Evolutionary conservation across 805 yeast species (phyloP), one percentile per base, ranked within the genome.

Genomic region (Metschnikowia colocasiae): DNA sequence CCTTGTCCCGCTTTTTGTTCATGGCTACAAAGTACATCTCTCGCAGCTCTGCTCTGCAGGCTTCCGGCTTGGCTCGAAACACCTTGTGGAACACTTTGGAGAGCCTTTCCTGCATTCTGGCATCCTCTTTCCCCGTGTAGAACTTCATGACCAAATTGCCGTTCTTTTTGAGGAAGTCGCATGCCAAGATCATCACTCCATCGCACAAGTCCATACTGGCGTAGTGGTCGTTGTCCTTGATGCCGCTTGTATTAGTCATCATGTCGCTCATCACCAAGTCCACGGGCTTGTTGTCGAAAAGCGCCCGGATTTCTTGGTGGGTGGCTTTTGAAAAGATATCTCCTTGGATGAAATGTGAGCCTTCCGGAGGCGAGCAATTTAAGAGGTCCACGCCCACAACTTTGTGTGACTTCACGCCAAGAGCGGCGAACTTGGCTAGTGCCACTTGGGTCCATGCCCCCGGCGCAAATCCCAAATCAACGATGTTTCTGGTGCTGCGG

Each of bases 191-290:
- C 43, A 94, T 64, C 0, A 96, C 97, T 0, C 97, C 97, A 57
- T 88, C 94, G 64, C 97, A 92, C 25, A 92, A 69, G 60, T 91
- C 91, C 87, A 94, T 85, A 51, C 96, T 89, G 55, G 80, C 81
- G 12, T 77, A 69, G 65, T 92, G 98, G 63, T 92, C 99, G 53
- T 80, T 79, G 34, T 85, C 81, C 8, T 83, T 79, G 34, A 87
- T 68, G 3, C 99, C 98, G 12, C 90, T 74, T 3, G 97, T 88
- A 61, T 92, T 92, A 40, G 89, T 87, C 87, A 92, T 85, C 98
- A 97, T 92, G 68, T 73, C 73, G 62, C 82, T 85, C 40, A 96
- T 81, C 46, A 78, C 78, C 35, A 71, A 55, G 49, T 74, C 73
- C 7, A 66, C 57, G 0, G 30, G 44, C 47, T 58, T 51, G n/a